Evolutionary conservation across 805 yeast species (phyloP), one percentile per base, ranked within the genome.

Genomic region (Candida piceae): DNA sequence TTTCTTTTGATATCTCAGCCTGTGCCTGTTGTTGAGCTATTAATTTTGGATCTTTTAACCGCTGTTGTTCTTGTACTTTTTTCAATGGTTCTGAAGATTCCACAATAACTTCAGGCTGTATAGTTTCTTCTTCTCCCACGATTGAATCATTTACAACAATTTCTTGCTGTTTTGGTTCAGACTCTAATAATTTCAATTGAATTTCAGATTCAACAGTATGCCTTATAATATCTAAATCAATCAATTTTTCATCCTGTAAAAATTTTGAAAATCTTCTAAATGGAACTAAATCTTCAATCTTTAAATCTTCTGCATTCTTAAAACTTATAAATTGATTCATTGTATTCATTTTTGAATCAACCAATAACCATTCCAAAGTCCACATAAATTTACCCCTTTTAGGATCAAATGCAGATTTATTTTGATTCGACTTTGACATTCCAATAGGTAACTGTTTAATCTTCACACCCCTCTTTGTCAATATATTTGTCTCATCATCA

Each of bases 291-390:
- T 67, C 70, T 7, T 44, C 45, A 16, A 75, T 40, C 0, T 41
- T 30, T 2, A 51, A 35, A 11, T 48, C 48, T 40, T 75, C 81
- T 30, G 60, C 62, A 13, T 69, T 50, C 31, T 70, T 62, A 39
- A 53, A 70, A 40, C 72, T 70, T n/a, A 51, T 36, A 12, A 40
- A 46, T 16, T 43, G 43, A 25, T 46, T 42, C 13, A 50, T 30
- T 8, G 27, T 30, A 5, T 40, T 13, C 32, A 46, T 37, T 1
- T 55, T 19, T 1, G 29, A 46, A 10, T 54, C 52, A 4, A 72
- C 55, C 2, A 79, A 41, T 1, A 74, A 53, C 84, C 87, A 83
- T 54, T 87, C 95, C 0, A 87, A 60, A 0, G 94, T 80, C 96
- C 96, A 87, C 13, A 72, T 73, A 54, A 73, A 86, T 7, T 71